Percentiles rank a stretch among this genome's conserved stretches.
These are phyloP conservation scores for Psophocarpus tetragonolobus DNA, from an alignment of 306 rosid species.

Conservation along the genomic window DNA sequence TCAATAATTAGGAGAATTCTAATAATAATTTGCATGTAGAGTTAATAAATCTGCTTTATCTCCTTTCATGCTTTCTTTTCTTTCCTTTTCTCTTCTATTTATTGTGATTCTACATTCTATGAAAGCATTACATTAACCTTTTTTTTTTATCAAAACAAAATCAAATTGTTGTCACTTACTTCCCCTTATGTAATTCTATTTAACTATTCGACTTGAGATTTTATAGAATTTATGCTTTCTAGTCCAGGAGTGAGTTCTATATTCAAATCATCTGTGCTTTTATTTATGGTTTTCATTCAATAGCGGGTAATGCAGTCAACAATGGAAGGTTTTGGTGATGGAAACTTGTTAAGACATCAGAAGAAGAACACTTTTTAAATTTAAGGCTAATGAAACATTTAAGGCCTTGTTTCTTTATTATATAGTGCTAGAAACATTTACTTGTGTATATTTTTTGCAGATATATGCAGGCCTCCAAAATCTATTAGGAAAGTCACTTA, in stretches of 20 bases:
- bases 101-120: not conserved
- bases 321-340: constrained; percentile 1
- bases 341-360: constrained; percentile 5
- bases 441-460: constrained; percentile 48
- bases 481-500: constrained; percentile 57
- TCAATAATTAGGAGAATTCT: not conserved
- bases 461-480: constrained; percentile 51
- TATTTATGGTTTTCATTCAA: not conserved
- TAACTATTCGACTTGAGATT: not conserved
- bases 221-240: constrained; percentile 1
- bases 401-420: not conserved
- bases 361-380: constrained; percentile 17
- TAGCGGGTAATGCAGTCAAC: not conserved
- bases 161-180: not conserved
- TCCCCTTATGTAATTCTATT: not conserved
- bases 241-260: not conserved
- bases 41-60: not conserved
- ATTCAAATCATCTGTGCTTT: not conserved
- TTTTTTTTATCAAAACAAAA: not conserved
- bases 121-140: not conserved
- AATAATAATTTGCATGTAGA: constrained; percentile 4
- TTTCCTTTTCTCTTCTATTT: not conserved
- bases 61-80: not conserved
- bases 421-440: constrained; percentile 20
- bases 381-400: constrained; percentile 4